Percentiles rank a stretch among this genome's conserved stretches.
These are phyloP conservation scores for Corymbia maculata DNA, from an alignment of 345 rosid genomes.

Conservation along the genomic window DNA sequence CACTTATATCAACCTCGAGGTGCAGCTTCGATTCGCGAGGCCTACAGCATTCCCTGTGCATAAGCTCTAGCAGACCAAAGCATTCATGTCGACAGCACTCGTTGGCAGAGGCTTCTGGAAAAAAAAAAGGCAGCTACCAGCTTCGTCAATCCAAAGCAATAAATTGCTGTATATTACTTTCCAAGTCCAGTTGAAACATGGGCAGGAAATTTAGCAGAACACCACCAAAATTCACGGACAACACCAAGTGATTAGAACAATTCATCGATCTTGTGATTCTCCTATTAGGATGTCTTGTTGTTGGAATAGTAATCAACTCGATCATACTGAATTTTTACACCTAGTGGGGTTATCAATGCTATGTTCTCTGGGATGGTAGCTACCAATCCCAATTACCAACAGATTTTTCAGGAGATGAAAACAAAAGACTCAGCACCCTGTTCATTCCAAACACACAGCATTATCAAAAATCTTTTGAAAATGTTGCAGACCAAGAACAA, in stretches of 20 bases:
- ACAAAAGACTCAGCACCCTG: background rate
- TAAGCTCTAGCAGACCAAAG: slow-evolving; percentile 8
- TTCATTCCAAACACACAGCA: background rate
- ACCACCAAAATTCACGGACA: slow-evolving; percentile 29
- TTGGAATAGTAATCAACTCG: background rate
- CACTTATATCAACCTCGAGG: slow-evolving; percentile 68
- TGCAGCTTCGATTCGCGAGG: slow-evolving; percentile 59
- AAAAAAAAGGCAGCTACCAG: slow-evolving; percentile 47
- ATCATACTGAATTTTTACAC: background rate
- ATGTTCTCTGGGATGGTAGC: background rate
- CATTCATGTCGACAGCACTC: slow-evolving; percentile 23
- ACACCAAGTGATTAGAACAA: background rate
- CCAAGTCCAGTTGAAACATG: slow-evolving; percentile 54
- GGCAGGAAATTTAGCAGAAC: slow-evolving; percentile 69
- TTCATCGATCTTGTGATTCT: background rate
- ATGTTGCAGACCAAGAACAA: background rate
- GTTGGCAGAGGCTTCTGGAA: slow-evolving; percentile 48
- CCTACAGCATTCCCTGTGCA: background rate
- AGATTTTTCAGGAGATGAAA: too few species aligned
- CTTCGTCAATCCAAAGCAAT: slow-evolving; percentile 89
- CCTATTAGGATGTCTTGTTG: background rate
- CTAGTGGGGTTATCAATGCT: background rate
- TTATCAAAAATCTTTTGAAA: background rate
- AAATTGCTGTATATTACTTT: slow-evolving; percentile 45
- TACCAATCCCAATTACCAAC: too few species aligned